Percentiles rank a stretch among this genome's conserved stretches.
phyloP scores from a whole-genome alignment of 108 stramenopile species.

The Discostella stelligeroides region DNA sequence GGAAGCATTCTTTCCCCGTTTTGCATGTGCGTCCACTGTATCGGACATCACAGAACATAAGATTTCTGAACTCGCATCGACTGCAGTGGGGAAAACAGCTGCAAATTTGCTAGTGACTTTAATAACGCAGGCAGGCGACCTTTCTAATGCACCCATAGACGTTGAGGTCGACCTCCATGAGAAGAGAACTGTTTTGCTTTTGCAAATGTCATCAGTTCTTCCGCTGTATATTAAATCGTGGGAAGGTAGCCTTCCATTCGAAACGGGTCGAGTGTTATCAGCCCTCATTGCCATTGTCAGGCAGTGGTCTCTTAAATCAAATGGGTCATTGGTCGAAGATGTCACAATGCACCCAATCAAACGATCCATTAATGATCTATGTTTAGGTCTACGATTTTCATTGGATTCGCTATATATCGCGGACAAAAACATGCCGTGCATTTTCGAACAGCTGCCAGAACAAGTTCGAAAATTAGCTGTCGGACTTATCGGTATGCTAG shows the following conservation, averaged over 20 bases:
- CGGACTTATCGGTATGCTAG: conserved; percentile 56
- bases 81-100: conserved; percentile 33
- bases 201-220: conserved; percentile 44
- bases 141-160: conserved; percentile 10
- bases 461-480: conserved; percentile 53
- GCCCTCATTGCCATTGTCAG: conserved; percentile 35
- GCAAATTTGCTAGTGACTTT: conserved; percentile 32
- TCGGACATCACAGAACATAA: conserved; percentile 17
- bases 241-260: conserved; percentile 32
- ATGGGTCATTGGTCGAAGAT: background rate
- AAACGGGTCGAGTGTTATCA: conserved; percentile 39
- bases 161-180: background rate
- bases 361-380: conserved; percentile 27
- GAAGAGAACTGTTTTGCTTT: conserved; percentile 21
- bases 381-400: conserved; percentile 28
- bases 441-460: conserved; percentile 62
- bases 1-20: conserved; percentile 38
- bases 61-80: conserved; percentile 24
- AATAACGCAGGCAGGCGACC: conserved; percentile 15
- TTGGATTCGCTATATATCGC: conserved; percentile 22
- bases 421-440: conserved; percentile 24
- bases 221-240: conserved; percentile 41
- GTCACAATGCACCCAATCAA: conserved; percentile 3
- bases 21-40: conserved; percentile 13
- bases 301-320: conserved; percentile 19